Evolutionary conservation across 768 basidiomycete genomes (phyloP), one percentile per base, ranked within the genome.

Genomic region (Boletus subcaerulescens): DNA sequence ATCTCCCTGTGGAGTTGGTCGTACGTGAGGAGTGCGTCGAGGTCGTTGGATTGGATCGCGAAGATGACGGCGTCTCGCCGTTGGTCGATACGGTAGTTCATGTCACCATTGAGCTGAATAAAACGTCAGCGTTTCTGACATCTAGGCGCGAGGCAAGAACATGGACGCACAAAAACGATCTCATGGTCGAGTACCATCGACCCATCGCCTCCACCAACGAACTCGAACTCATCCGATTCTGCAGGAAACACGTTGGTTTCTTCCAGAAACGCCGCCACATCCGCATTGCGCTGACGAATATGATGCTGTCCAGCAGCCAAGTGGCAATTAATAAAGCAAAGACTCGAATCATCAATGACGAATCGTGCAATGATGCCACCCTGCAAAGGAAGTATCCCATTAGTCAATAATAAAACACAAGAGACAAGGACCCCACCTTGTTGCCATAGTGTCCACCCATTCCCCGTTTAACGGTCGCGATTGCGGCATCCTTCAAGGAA

Each of bases 81-180:
- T 63, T 90, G 86, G 71, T 98, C 95, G 60, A 98, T 95, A 42
- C 96, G 93, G 67, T 98, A 99, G 73, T 99, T 99, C 74, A 99
- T 80, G 71, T 98, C 96, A 0, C 96, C 96, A 56, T 87, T 92
- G 45, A 95, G 71, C 91, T 93, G 61, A 45, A 46, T 32, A 42
- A 17, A 26, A 17, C 8, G 18, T 32, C 18, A 66, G 32, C 8
- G 20, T 24, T 40, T 24, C 29, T 5, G 24, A 26, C 38, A 18
- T 14, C 13, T 15, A n/a, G 56, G 20, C 12, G 43, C 53, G 22
- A 13, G 31, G n/a, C 14, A 33, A 53, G 33, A 18, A 26, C 20
- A 14, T 47, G 20, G 11, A 59, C 68, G 49, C 43, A 94, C 88
- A 50, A 98, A 85, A 52, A 94, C 91, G 46, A 96, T 83, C 64